Base-by-base conservation (phyloP, 331 rosid genomes). In the Acacia pycnantha region DNA sequence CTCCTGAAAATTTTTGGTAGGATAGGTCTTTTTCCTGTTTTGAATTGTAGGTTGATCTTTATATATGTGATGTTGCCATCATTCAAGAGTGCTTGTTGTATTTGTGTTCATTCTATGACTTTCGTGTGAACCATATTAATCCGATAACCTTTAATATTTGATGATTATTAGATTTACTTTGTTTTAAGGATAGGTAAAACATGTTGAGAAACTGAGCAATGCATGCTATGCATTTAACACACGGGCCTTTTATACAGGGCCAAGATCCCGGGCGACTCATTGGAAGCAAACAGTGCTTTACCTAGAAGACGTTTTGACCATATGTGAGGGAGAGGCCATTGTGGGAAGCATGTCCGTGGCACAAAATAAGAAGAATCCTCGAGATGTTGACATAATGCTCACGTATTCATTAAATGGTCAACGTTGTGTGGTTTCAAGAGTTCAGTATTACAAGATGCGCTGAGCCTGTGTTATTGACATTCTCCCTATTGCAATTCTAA, bases 211-310 rank as follows among this genome's bases (percentile, higher is more conserved):
- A 14, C 76, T 50, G 56, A 21, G 8, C 8, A 53, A 16, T 26
- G 71, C 26, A 22, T 71, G n/a, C 48, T 6, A 9, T 51, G 67
- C 26, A 66, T 61, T 83, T 43, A 81, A 58, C 65, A n/a, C 65
- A 2, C 10, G 29, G 3, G 26, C 29, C 29, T 8, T 78, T 41
- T 47, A 65, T 78, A 83, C 90, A 96, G 99, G 99, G 54, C 99
- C 99, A 22, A 92, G 89, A 77, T 96, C 99, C 4, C 86, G 97
- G 26, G 78, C 86, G 21, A 96, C 99, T 4, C 99, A 96, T 78
- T 96, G 99, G 99, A 96, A 96, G 88, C 99, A 96, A 88, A 96
- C 99, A 18, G 97, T 96, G 35, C 93, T 96, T 15, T 96, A 96
- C 85, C 82, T 96, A 73, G 99, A 94, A 85, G 99, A 94, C 80